phyloP scores from a whole-genome alignment of 2,329 filamentous ascomycete genomes.

The Fusarium musae region DNA sequence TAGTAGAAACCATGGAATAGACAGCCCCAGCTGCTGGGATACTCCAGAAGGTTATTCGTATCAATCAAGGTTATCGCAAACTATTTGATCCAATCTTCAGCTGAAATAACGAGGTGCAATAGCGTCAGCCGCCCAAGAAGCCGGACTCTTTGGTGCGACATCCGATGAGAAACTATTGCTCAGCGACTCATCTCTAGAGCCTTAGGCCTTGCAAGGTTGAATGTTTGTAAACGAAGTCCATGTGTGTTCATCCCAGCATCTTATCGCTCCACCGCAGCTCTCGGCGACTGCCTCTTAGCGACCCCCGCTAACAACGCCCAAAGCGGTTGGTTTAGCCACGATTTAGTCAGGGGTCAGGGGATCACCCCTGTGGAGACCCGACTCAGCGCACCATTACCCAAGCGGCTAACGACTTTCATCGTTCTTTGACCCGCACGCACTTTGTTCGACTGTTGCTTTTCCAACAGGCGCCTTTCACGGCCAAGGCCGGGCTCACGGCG shows the following conservation, averaged over 20 bases:
- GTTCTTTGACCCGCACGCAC: conserved; percentile 12
- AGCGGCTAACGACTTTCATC: conserved; percentile 24
- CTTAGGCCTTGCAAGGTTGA: neutral
- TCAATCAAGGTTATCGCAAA: conserved; percentile 1
- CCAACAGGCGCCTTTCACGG: conserved; percentile 10
- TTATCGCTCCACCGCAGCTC: conserved; percentile 21
- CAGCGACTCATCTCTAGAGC: neutral
- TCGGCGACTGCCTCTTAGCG: conserved; percentile 19
- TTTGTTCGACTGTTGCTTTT: conserved; percentile 17
- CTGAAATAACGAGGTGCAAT: conserved; percentile 10
- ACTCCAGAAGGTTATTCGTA: conserved; percentile 5
- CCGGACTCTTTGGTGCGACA: conserved; percentile 29
- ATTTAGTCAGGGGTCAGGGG: conserved; percentile 26
- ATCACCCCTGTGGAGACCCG: neutral
- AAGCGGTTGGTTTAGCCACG: conserved; percentile 5
- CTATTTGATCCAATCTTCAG: neutral
- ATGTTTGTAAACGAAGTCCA: conserved; percentile 6
- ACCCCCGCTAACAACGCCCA: conserved; percentile 3
- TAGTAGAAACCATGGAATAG: neutral
- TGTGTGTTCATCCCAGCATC: conserved; percentile 15
- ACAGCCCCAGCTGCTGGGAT: neutral
- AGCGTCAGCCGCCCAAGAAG: neutral
- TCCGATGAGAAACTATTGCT: conserved; percentile 1
- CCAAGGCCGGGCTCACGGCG: conserved; percentile 30
- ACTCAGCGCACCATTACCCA: conserved; percentile 4